Conservation (phyloP, 2,329 filamentous ascomycete species). For the Phialophora verrucosa region DNA sequence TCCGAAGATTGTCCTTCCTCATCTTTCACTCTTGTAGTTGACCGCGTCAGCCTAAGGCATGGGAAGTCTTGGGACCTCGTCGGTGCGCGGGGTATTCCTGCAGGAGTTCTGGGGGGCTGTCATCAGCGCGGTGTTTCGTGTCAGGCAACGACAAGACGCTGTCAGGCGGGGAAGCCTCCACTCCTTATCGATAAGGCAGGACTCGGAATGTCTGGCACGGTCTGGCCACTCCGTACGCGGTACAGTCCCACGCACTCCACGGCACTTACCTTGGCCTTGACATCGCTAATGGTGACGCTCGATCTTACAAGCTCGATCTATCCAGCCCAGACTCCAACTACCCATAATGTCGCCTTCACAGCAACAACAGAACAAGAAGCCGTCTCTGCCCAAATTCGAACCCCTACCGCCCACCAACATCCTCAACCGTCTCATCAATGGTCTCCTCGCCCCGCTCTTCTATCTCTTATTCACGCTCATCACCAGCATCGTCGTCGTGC, state of each 20-base stretch:
- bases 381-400: constrained; percentile 30
- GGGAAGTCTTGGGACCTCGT: not conserved
- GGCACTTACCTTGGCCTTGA: too few species aligned
- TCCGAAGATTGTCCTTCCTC: not conserved
- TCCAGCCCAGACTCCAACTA: not conserved
- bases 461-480: constrained; percentile 34
- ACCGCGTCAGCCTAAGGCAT: not conserved
- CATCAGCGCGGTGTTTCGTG: too few species aligned
- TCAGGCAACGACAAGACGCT: too few species aligned
- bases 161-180: too few species aligned
- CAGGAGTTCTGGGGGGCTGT: too few species aligned
- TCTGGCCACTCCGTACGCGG: too few species aligned
- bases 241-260: too few species aligned
- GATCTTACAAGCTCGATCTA: too few species aligned
- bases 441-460: constrained; percentile 30
- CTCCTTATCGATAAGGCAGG: too few species aligned
- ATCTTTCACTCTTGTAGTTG: not conserved
- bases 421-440: constrained; percentile 31
- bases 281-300: too few species aligned
- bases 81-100: not conserved
- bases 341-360: not conserved
- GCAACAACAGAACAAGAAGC: constrained; percentile 3
- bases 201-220: too few species aligned
- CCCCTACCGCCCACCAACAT: constrained; percentile 28
- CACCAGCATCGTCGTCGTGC: constrained; percentile 29